Base-by-base conservation (phyloP, 495 filamentous ascomycete genomes). In the Aspergillus conjunctus region DNA sequence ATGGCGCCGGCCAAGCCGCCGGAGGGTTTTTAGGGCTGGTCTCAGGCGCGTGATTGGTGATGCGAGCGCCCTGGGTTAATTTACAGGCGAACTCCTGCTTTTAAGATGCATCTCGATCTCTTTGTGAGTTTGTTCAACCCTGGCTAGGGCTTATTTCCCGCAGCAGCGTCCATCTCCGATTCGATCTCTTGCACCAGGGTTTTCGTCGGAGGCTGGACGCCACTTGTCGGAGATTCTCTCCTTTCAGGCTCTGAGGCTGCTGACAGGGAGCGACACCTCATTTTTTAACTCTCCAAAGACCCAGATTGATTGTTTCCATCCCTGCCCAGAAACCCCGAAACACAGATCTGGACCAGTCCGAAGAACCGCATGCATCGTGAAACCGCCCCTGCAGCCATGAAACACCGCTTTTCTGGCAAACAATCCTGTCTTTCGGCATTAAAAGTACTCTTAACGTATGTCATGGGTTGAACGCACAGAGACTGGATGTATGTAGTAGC, bases 261-360 rank as follows among this genome's bases (percentile, higher is more conserved):
- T n/a, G 15, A 46, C 43, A 46, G n/a, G 43, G 43, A 20, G 44
- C 7, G 44, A 48, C 44, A 48, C 44, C 44, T 48, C 44, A 48
- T 48, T 48, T 48, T 5, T 22, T 11, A 12, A 46, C 18, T 18
- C 5, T 18, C 1, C 14, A 18, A 46, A 12, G 34, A 14, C 43
- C 43, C 18, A 12, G 8, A 46, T 17, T 46, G 14, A 37, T 37
- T 37, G 9, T 37, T 14, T 37, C 34, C 34, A 8, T n/a, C 4
- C 14, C 43, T 17, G 43, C 15, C 14, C 15, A 46, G 18, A 48
- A 48, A 22, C 15, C 15, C 20, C 18, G 43, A 20, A 17, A 20
- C 43, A 17, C n/a, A 18, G 17, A 46, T 48, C 44, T 22, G n/a
- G 20, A 48, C 18, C 44, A 17, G 20, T 48, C n/a, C 15, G 44